Conservation (phyloP, 2,329 filamentous ascomycete species). For the Xylaria sp. region DNA sequence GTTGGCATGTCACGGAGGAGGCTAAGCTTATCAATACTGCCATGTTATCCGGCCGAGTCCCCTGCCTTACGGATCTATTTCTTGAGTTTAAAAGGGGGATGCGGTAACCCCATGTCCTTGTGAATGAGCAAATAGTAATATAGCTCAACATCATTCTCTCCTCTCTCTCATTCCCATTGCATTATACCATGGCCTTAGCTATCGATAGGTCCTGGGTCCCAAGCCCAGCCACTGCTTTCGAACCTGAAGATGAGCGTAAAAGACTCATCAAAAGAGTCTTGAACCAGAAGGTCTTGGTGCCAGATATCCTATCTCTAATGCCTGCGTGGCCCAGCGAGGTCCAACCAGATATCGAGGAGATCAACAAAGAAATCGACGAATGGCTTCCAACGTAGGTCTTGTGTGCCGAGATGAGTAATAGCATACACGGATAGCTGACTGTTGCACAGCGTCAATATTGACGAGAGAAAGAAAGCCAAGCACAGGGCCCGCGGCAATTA, state of each 20-base stretch:
- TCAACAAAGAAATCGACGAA: slow-evolving; percentile 44
- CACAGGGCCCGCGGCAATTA: slow-evolving; percentile 46
- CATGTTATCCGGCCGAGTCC: not conserved
- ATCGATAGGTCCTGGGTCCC: slow-evolving; percentile 34
- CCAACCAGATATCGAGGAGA: slow-evolving; percentile 44
- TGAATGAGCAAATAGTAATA: not conserved
- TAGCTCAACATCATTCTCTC: not conserved
- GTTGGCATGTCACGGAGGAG: slow-evolving; percentile 5
- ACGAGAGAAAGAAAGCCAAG: slow-evolving; percentile 44
- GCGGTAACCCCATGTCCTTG: not conserved
- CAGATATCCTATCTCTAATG: slow-evolving; percentile 45
- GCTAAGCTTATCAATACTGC: slow-evolving; percentile 6
- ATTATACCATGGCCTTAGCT: slow-evolving; percentile 39
- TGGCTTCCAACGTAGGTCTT: slow-evolving; percentile 44
- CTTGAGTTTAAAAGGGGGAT: slow-evolving; percentile 19
- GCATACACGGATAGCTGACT: slow-evolving; percentile 19
- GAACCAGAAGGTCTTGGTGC: slow-evolving; percentile 44
- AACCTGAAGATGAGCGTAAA: slow-evolving; percentile 39
- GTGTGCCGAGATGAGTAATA: not conserved
- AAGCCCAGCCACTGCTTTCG: not conserved
- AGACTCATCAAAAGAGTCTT: slow-evolving; percentile 41
- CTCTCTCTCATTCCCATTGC: not conserved
- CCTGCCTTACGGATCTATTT: not conserved
- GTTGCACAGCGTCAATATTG: slow-evolving; percentile 41
- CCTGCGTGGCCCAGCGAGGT: slow-evolving; percentile 44